Evolutionary conservation across 2,329 filamentous ascomycete species (phyloP), one percentile per base, ranked within the genome.

Genomic region (Dactylonectria macrodidyma): DNA sequence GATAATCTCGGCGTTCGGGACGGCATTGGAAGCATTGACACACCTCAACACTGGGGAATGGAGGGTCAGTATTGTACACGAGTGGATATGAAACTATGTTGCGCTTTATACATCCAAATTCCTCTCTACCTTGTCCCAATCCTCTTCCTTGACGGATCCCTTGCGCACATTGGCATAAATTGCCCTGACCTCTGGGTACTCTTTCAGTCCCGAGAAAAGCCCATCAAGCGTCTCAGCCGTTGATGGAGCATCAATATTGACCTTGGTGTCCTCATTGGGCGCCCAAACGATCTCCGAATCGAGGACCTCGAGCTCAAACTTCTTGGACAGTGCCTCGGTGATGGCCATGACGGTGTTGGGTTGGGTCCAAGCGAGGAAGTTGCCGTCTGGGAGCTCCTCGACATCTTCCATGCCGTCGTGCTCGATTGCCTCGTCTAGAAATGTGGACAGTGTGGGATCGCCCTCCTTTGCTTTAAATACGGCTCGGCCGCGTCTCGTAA

Each of bases 221-320:
- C 87, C 84, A 50, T 85, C 84, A 33, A 98, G 83, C 19, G 84
- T 82, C 57, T 87, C 82, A 0, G 87, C 85, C 1, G 88, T 85
- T 12, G 87, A 84, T 14, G 86, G 82, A 16, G 88, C 86, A 65
- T 91, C 87, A 46, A 95, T 75, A 8, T 84, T 83, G 19, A 93
- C 89, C 78, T 89, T 89, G 0, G 93, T 95, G 69, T 97, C 95
- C 75, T 92, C 89, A 67, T 95, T 96, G 0, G 94, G 89, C 66
- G 92, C 89, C 91, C 94, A 98, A 50, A 97, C 87, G 59, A 98
- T 95, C 63, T 97, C 93, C 19, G 90, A 90, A 72, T 90, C 91
- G 62, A 92, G 84, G 52, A 97, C 88, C 66, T 92, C 88, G 68
- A 97, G 81, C 1, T 86, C 88, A 22, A 93, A 86, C 44, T 87